Base-by-base conservation (phyloP, 2,329 filamentous ascomycete genomes). In the Colletotrichum aenigma region DNA sequence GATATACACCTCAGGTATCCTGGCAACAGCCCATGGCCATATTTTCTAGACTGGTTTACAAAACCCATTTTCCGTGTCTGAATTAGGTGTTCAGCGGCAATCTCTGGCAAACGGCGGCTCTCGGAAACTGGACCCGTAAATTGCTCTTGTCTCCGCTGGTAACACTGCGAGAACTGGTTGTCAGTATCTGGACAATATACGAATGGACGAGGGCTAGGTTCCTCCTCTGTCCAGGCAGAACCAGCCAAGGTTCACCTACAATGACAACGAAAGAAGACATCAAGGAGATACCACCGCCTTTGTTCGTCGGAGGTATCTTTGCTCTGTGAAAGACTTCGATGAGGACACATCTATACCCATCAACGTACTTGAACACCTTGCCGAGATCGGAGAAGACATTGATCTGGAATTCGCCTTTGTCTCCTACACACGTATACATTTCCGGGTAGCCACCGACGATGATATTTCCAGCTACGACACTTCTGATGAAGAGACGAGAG, bases 131-230 rank as follows among this genome's bases (percentile, higher is more conserved):
- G 12, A 34, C 13, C 32, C 32, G 2, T 6, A 34, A 6, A 34
- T 2, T 1, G 32, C 32, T 4, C 13, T 34, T 34, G 4, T 13
- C 32, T 34, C 32, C 12, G 32, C 32, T 34, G 32, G 32, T 12
- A 1, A 15, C 32, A 13, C 13, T 13, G 13, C 32, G 13, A 12
- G 4, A 30, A 30, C 30, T 34, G 36, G 15, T 5, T 4, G 36
- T 18, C 36, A 43, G 36, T 43, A 43, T 18, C 3, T 18, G 16
- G 16, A 43, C 36, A 18, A 43, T 2, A 43, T 43, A 18, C 36
- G 16, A 75, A 2, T 83, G 84, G 26, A 84, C 81, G 7, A 83
- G 79, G n/a, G 79, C 77, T 60, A 85, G 83, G 58, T 81, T 80
- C 16, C 38, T n/a, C 38, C 38, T 10, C 8, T 43, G 3, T 1